phyloP scores from a whole-genome alignment of 1,284 basidiomycete genomes.

The Serendipita sp. region DNA sequence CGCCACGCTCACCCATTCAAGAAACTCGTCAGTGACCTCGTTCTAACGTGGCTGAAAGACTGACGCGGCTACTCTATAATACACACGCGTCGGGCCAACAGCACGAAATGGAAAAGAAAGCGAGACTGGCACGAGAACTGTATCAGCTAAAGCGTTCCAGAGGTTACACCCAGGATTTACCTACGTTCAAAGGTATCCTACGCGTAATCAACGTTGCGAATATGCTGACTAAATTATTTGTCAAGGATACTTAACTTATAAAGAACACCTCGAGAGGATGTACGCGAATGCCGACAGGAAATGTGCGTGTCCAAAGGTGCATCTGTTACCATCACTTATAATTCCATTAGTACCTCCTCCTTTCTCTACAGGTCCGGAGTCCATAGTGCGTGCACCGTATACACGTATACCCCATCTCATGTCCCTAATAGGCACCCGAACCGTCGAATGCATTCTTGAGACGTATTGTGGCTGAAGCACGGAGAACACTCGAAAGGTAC shows the following conservation, averaged over 20 bases:
- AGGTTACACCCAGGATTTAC: conserved; percentile 8
- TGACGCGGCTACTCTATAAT: background rate
- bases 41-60: background rate
- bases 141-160: background rate
- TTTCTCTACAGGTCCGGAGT: background rate
- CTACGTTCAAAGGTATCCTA: conserved; percentile 6
- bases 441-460: conserved; percentile 2
- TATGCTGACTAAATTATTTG: background rate
- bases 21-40: background rate
- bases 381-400: background rate
- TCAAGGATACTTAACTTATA: conserved; percentile 4
- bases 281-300: background rate
- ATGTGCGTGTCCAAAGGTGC: background rate
- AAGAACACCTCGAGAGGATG: background rate
- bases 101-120: background rate
- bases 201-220: background rate
- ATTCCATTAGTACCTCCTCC: background rate
- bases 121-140: background rate
- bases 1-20: background rate
- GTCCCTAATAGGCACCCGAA: background rate
- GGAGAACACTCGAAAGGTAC: background rate
- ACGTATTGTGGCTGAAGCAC: background rate
- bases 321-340: background rate
- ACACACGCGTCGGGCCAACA: background rate
- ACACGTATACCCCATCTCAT: background rate